These are phyloP conservation scores for Citrus medica DNA, from an alignment of 345 rosid species.

Conservation along the genomic window DNA sequence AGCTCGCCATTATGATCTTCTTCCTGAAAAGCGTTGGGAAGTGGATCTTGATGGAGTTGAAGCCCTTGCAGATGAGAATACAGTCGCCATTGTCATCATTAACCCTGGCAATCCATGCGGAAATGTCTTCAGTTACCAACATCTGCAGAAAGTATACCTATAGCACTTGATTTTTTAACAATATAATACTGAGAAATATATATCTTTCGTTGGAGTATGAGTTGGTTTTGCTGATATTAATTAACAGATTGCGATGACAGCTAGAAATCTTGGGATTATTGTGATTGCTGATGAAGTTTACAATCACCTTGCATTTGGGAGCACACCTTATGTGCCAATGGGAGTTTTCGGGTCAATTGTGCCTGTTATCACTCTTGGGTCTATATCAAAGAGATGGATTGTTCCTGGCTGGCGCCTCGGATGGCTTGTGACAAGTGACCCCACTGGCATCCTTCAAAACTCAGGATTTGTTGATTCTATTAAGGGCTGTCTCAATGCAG, in stretches of 20 bases:
- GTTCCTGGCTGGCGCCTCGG: constrained; percentile 75
- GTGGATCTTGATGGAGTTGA: constrained; percentile 51
- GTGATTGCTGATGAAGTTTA: too few species aligned
- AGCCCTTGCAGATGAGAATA: constrained; percentile 56
- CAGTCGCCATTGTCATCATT: constrained; percentile 49
- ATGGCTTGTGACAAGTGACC: constrained; percentile 54
- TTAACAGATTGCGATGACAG: too few species aligned
- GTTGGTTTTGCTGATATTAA: too few species aligned
- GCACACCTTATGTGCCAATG: too few species aligned
- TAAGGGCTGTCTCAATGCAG: not conserved
- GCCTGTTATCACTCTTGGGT: constrained; percentile 39
- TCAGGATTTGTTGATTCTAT: constrained; percentile 35
- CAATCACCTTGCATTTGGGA: too few species aligned
- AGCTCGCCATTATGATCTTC: constrained; percentile 54
- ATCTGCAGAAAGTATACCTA: constrained; percentile 34
- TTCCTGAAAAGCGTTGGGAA: constrained; percentile 60
- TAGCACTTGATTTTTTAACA: not conserved
- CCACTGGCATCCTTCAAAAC: constrained; percentile 33
- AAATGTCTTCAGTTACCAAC: constrained; percentile 42
- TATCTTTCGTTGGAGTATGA: too few species aligned
- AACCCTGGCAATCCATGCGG: constrained; percentile 55
- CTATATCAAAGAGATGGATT: constrained; percentile 61
- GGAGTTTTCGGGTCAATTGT: too few species aligned
- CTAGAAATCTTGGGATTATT: too few species aligned
- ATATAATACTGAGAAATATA: too few species aligned